These are phyloP conservation scores for Inosperma sp. DNA, from an alignment of 768 basidiomycete genomes.

Conservation along the genomic window DNA sequence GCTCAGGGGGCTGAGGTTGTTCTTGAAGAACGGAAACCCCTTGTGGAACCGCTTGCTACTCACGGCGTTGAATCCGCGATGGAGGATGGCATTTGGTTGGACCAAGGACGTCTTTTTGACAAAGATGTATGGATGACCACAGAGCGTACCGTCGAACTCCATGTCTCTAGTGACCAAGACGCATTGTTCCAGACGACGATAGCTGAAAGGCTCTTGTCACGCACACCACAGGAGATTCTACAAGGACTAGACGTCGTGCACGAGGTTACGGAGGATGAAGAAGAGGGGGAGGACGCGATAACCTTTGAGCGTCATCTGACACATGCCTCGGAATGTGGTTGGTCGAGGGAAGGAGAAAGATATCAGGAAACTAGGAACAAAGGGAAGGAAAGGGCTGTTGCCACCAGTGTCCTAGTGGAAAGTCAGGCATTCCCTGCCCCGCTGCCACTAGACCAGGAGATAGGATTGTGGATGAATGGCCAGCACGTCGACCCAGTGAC, in stretches of 20 bases:
- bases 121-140: too few relatives aligned
- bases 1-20: too few relatives aligned
- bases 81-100: too few relatives aligned
- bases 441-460: too few relatives aligned
- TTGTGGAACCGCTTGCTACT: too few relatives aligned
- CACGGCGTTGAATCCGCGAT: too few relatives aligned
- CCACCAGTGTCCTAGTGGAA: too few relatives aligned
- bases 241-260: constrained; percentile 1
- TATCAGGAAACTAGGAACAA: neutral
- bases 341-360: neutral
- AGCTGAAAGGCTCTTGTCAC: neutral
- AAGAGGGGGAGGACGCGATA: neutral
- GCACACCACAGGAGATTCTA: constrained; percentile 5
- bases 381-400: neutral
- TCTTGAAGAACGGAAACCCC: too few relatives aligned
- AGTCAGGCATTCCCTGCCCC: too few relatives aligned
- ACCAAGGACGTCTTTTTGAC: too few relatives aligned
- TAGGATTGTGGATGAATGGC: neutral
- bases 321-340: neutral
- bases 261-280: constrained; percentile 3
- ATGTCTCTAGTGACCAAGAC: neutral
- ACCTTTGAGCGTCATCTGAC: too few relatives aligned
- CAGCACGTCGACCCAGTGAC: neutral
- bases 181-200: neutral
- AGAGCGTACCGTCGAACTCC: neutral